Evolutionary conservation across 2,329 filamentous ascomycete species (phyloP).

Genomic region (Hypoxylon sp.): DNA sequence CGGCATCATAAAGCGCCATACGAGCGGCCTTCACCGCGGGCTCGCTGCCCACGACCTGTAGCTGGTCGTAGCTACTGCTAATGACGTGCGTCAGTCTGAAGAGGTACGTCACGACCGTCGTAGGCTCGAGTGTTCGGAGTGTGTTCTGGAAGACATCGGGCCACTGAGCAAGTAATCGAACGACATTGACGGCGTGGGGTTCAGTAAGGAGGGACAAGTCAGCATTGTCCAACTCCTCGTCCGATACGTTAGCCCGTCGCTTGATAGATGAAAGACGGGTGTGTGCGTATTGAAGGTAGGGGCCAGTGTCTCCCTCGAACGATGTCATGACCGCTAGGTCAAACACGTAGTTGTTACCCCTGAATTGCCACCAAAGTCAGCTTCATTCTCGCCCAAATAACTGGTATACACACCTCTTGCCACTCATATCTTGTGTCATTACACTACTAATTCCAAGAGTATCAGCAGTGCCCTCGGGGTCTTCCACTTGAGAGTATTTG

Average conservation of each 20-base stretch:
- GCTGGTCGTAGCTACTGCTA: slow-evolving; percentile 83
- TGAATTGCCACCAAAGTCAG: slow-evolving; percentile 43
- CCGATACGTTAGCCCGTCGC: slow-evolving; percentile 49
- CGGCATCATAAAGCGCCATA: slow-evolving; percentile 82
- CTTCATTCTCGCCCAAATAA: slow-evolving; percentile 50
- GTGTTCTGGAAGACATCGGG: slow-evolving; percentile 89
- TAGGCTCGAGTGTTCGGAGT: slow-evolving; percentile 83
- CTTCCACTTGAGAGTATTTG: slow-evolving; percentile 91
- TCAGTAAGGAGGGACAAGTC: slow-evolving; percentile 67
- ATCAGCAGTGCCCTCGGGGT: slow-evolving; percentile 86
- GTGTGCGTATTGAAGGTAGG: slow-evolving; percentile 79
- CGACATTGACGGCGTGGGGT: slow-evolving; percentile 68
- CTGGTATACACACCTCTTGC: slow-evolving; percentile 77
- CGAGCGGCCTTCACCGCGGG: slow-evolving; percentile 77
- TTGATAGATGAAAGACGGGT: slow-evolving; percentile 68
- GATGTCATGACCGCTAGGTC: slow-evolving; percentile 79
- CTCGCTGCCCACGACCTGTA: slow-evolving; percentile 86
- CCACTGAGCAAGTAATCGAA: slow-evolving; percentile 84
- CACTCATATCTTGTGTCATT: slow-evolving; percentile 98
- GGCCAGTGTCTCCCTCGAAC: slow-evolving; percentile 80
- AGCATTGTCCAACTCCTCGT: slow-evolving; percentile 49
- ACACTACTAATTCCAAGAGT: slow-evolving; percentile 92
- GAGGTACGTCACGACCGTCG: slow-evolving; percentile 69
- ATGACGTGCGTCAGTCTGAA: slow-evolving; percentile 84
- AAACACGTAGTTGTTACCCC: slow-evolving; percentile 69